Base-by-base conservation (phyloP, 2,329 filamentous ascomycete genomes). In the Venturia nashicola region DNA sequence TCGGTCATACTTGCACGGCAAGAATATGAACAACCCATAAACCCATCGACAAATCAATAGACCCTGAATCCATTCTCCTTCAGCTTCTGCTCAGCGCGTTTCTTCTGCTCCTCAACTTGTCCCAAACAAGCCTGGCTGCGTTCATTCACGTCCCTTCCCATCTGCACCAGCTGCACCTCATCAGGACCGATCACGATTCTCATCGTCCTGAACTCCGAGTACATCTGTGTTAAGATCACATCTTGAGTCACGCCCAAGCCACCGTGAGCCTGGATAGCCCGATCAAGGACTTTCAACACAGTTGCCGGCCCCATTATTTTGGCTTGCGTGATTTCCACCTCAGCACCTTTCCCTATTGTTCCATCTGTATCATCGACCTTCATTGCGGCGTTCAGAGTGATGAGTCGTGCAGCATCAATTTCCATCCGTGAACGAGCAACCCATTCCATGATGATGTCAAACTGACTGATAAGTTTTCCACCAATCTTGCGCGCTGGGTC, bases 401-500 rank as follows among this genome's bases (percentile, higher is more conserved):
- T 78, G 12, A 99, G 83, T 42, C 94, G 89, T 0, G 93, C 90
- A 0, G 92, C 86, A 74, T 97, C 93, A 71, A 97, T 96, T 73
- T 97, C 93, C 69, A 97, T 87, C 34, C 94, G 87, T 1, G 90
- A 93, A 72, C 87, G 89, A 51, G 94, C 94, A 44, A 97, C 90
- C 83, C 94, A 96, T 74, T 97, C 91, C 48, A 97, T 85, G 76
- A 97, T 93, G 40, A 97, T 90, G 70, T 93, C 94, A 77, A 99
- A 94, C 73, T 96, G 86, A 72, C 85, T 83, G 46, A 99, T 83
- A 65, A 86, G 83, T 78, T 96, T 90, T 72, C 92, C 91, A 72
- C 99, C 99, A 0, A 94, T 89, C 71, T 87, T 91, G 82, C 97
- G 97, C 70, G 79, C 81, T 59, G 90, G 86, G 77, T 99, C 93